Conservation (phyloP, 2,329 filamentous ascomycete species). For the Talaromyces marneffei region DNA sequence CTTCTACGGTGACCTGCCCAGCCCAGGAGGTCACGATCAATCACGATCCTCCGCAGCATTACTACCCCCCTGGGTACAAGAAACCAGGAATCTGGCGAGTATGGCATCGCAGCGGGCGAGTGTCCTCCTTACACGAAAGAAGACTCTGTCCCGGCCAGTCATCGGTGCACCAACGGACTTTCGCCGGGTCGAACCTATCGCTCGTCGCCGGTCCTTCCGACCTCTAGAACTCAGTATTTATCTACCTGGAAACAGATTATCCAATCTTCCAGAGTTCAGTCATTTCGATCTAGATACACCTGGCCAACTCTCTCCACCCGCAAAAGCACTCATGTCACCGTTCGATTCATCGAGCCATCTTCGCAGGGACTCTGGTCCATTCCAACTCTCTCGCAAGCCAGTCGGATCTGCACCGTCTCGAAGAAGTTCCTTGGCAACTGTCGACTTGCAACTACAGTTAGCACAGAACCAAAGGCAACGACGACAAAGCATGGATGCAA, state of each 20-base stretch:
- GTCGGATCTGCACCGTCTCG: constrained; percentile 28
- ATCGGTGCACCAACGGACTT: constrained; percentile 43
- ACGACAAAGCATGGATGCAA: constrained; percentile 5
- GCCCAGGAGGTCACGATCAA: constrained; percentile 25
- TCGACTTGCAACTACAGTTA: constrained; percentile 10
- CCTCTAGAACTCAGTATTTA: constrained; percentile 46
- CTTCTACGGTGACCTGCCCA: constrained; percentile 38
- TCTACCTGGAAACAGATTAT: constrained; percentile 38
- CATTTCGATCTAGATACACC: constrained; percentile 30
- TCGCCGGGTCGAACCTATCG: constrained; percentile 28
- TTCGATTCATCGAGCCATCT: constrained; percentile 19
- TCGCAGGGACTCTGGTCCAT: constrained; percentile 22
- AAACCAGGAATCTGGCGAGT: constrained; percentile 34
- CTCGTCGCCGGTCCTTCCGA: constrained; percentile 25
- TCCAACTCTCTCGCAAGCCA: constrained; percentile 33
- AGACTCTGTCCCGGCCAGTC: constrained; percentile 26
- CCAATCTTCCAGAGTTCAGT: constrained; percentile 42
- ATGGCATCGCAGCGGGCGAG: constrained; percentile 39
- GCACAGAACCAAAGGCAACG: constrained; percentile 1
- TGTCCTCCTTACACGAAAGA: constrained; percentile 29
- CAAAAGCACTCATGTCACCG: constrained; percentile 27
- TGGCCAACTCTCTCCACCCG: constrained; percentile 26
- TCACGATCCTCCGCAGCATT: constrained; percentile 24
- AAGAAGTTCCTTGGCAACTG: constrained; percentile 12
- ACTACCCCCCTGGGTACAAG: constrained; percentile 35